Evolutionary conservation across 208 protist genomes (phyloP).

Genomic region (Crithidia expoeki): DNA sequence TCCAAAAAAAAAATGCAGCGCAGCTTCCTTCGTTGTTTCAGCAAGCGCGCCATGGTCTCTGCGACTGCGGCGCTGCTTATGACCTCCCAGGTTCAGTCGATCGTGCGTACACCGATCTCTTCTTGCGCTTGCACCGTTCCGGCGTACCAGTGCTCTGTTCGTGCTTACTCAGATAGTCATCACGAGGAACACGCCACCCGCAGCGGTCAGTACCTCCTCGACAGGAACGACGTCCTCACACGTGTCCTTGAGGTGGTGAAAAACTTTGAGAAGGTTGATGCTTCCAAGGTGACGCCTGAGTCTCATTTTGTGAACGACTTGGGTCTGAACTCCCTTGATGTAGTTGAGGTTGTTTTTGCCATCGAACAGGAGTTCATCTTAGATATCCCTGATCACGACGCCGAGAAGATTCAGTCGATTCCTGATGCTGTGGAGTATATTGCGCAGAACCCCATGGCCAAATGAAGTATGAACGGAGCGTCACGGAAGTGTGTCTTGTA

Average conservation of each 20-base stretch:
- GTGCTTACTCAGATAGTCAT: conserved; percentile 66
- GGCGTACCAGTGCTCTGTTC: conserved; percentile 29
- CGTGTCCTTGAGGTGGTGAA: conserved; percentile 95
- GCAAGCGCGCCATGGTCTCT: conserved; percentile 15
- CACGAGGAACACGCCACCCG: conserved; percentile 68
- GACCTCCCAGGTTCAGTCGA: conserved; percentile 3
- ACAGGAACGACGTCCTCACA: conserved; percentile 94
- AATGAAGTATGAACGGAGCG: conserved; percentile 62
- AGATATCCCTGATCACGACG: conserved; percentile 96
- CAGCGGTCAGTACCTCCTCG: conserved; percentile 89
- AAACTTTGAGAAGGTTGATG: conserved; percentile 96
- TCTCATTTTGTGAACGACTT: conserved; percentile 96
- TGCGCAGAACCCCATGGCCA: conserved; percentile 94
- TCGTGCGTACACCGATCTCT: conserved; percentile 2
- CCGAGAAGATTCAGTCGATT: conserved; percentile 95
- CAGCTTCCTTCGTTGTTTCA: conserved; percentile 20
- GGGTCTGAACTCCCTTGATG: conserved; percentile 95
- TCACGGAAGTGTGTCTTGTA: not conserved
- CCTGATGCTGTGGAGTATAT: conserved; percentile 95
- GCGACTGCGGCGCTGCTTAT: conserved; percentile 22
- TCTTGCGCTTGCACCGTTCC: conserved; percentile 1
- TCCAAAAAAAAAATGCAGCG: conserved; percentile 35
- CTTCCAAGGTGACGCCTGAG: conserved; percentile 89
- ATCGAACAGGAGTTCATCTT: conserved; percentile 96
- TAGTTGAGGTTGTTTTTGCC: conserved; percentile 95